Evolutionary conservation across 2,329 filamentous ascomycete species (phyloP).

Genomic region (Neoscytalidium dimidiatum): DNA sequence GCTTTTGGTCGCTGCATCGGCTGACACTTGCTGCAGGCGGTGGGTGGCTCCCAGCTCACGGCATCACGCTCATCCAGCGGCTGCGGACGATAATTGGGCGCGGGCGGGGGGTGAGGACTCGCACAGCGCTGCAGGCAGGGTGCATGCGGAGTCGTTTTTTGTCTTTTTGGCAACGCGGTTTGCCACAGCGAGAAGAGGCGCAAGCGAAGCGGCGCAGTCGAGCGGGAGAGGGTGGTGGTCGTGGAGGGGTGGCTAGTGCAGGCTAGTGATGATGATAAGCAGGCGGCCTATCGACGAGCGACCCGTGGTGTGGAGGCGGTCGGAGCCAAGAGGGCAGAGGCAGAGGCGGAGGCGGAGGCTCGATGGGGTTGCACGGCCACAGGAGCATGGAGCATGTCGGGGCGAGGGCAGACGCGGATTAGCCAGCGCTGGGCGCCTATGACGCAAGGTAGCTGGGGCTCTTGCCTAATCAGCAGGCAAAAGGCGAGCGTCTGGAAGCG

Average conservation of each 20-base stretch:
- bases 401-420: background rate
- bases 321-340: too few species aligned
- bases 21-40: conserved; percentile 13
- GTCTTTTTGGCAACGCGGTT: background rate
- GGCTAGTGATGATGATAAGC: background rate
- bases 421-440: background rate
- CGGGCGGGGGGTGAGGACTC: background rate
- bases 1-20: conserved; percentile 5
- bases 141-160: background rate
- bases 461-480: conserved; percentile 11
- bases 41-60: background rate
- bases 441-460: conserved; percentile 3
- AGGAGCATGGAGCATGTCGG: background rate
- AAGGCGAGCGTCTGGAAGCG: background rate
- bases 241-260: background rate
- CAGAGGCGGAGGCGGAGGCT: background rate
- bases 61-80: background rate
- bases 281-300: background rate
- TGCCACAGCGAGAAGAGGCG: conserved; percentile 12
- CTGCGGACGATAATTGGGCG: background rate
- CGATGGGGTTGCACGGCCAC: conserved; percentile 13
- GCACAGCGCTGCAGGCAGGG: background rate
- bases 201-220: conserved; percentile 1
- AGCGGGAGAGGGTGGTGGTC: background rate
- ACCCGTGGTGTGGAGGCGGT: conserved; percentile 12